Conservation (phyloP, 768 basidiomycete species). For the Tylopilus sp. region DNA sequence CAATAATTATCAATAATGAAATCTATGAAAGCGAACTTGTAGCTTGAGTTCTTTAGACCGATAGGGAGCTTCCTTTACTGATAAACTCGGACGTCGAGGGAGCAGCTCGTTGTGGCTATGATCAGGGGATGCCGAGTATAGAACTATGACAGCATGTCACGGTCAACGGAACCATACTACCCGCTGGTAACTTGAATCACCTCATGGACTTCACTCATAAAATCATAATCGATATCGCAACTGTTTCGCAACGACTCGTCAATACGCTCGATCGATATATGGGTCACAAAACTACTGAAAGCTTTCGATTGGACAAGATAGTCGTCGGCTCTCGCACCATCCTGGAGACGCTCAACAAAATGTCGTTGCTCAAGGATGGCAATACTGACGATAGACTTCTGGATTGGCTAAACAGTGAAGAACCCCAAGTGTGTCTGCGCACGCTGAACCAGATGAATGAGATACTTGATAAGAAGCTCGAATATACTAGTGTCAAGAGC, state of each 20-base stretch:
- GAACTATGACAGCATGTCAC: too few species aligned
- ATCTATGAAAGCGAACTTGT: too few species aligned
- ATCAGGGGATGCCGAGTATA: too few species aligned
- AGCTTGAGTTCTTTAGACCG: too few species aligned
- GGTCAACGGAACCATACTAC: too few species aligned
- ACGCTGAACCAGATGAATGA: background rate
- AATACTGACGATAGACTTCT: background rate
- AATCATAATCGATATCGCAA: constrained; percentile 5
- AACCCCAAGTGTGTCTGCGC: constrained; percentile 2
- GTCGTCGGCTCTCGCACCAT: constrained; percentile 2
- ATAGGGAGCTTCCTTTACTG: too few species aligned
- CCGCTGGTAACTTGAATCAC: too few species aligned
- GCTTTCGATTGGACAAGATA: constrained; percentile 4
- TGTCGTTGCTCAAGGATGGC: background rate
- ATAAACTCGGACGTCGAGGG: too few species aligned
- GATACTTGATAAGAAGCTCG: background rate
- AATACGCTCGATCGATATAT: background rate
- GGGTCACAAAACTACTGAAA: constrained; percentile 1
- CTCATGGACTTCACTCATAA: background rate
- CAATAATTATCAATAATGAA: too few species aligned
- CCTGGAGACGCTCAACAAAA: constrained; percentile 6
- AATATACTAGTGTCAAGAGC: background rate
- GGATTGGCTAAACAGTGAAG: constrained; percentile 4
- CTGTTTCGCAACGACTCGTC: constrained; percentile 2
- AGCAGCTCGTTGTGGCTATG: too few species aligned